Evolutionary conservation across 176 grass and related monocot genomes (phyloP).

Genomic region (Cocos nucifera): DNA sequence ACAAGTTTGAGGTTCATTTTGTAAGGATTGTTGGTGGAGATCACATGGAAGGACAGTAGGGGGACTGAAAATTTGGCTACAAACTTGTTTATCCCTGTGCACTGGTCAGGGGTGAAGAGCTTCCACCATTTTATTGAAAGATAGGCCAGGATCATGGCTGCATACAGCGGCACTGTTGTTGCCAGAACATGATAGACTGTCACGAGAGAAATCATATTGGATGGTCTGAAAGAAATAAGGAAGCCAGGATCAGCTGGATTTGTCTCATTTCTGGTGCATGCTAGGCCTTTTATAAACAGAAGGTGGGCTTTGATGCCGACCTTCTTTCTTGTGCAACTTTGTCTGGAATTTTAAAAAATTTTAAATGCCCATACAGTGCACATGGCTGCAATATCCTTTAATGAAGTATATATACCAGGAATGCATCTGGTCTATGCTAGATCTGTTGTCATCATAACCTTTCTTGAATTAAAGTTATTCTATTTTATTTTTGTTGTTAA

Average conservation of each 20-base stretch:
- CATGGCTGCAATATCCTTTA: not conserved
- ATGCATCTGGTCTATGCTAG: too few relatives aligned
- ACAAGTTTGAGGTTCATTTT: conserved; percentile 79
- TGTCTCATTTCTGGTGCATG: not conserved
- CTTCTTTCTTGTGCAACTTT: conserved; percentile 17
- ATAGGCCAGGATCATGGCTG: conserved; percentile 79
- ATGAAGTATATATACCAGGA: too few relatives aligned
- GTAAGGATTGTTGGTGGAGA: conserved; percentile 79
- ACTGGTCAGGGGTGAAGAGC: conserved; percentile 76
- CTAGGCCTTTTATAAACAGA: conserved; percentile 20
- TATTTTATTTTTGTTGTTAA: too few relatives aligned
- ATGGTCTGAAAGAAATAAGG: conserved; percentile 30
- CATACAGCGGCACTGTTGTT: conserved; percentile 66
- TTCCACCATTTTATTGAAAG: conserved; percentile 92
- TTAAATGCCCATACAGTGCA: not conserved
- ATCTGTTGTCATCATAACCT: too few relatives aligned
- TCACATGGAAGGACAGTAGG: conserved; percentile 87
- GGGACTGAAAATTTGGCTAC: conserved; percentile 84
- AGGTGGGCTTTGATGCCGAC: conserved; percentile 5
- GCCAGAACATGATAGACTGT: conserved; percentile 76
- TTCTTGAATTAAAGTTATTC: too few relatives aligned
- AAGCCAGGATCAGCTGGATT: conserved; percentile 22
- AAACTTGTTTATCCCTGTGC: conserved; percentile 83
- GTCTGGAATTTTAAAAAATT: conserved; percentile 5
- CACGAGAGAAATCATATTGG: conserved; percentile 62